Evolutionary conservation across 257 asterid genomes (phyloP), one percentile per base, ranked within the genome.

Genomic region (Schizonepeta tenuifolia): DNA sequence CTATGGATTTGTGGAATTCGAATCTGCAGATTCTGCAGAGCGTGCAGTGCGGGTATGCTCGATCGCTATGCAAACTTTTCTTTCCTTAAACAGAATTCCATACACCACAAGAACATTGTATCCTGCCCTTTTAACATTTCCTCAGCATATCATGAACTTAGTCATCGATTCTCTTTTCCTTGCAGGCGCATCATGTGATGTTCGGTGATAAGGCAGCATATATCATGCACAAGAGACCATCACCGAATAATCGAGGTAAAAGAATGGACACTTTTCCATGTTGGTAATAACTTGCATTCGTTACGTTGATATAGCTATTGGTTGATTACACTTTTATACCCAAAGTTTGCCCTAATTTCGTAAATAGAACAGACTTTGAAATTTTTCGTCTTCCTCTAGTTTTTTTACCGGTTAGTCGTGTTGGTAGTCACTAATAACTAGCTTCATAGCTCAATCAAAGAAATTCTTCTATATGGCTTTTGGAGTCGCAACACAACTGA

Each of bases 1-100:
- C 66, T 90, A 76, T 64, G 97, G 88, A 13, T 93, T 93, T 59
- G 97, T 87, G 43, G 89, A 90, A 21, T 90, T 89, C 15, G 93
- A 85, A 76, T 76, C 86, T 63, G 81, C 82, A 9, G 83, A 81
- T 20, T 61, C 89, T 38, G 96, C 96, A 9, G 72, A 73, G 18
- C 86, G 77, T 73, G 97, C 96, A 20, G 87, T 87, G 1, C 80
- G 83, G 88, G 97, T 58, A 15, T 85, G 77, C 22, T 53, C 33
- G 22, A 22, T 10, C 17, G 47, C 7, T 43, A 0, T 43, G 31
- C 69, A 31, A 44, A 38, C 28, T n/a, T 49, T 43, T 10, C 17
- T 24, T 5, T 65, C 20, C 47, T 21, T 64, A 31, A 5, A 31
- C 36, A 31, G 36, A 31, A 31, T 31, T 31, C 36, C 36, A 31